phyloP scores from a whole-genome alignment of 352 stramenopile species.

The Blastocystis sp. region DNA sequence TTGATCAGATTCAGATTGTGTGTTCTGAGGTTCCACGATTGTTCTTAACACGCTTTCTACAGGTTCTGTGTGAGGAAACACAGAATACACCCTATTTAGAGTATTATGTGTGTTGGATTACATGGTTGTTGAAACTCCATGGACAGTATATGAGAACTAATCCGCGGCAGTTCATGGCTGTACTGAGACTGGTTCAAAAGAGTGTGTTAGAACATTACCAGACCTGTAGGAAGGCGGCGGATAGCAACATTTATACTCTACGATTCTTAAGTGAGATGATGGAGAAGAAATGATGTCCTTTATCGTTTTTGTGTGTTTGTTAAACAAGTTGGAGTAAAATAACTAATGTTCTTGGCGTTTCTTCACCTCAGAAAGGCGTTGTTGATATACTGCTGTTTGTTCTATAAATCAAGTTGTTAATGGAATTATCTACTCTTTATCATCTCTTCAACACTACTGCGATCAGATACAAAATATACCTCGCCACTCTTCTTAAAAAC shows the following conservation, averaged over 20 bases:
- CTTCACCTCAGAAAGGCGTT: not conserved
- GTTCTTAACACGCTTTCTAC: slow-evolving; percentile 86
- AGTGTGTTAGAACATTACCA: slow-evolving; percentile 78
- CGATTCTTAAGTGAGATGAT: slow-evolving; percentile 25
- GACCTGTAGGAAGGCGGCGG: not conserved
- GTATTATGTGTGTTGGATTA: slow-evolving; percentile 92
- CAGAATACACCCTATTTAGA: slow-evolving; percentile 88
- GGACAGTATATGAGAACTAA: slow-evolving; percentile 79
- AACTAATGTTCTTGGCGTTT: no score
- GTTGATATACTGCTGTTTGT: not conserved
- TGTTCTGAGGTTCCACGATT: slow-evolving; percentile 82
- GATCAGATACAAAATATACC: slow-evolving; percentile 28
- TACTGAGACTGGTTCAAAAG: slow-evolving; percentile 82
- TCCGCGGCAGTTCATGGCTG: slow-evolving; percentile 77
- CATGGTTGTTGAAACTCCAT: slow-evolving; percentile 88
- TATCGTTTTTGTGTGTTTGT: not conserved
- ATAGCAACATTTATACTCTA: slow-evolving; percentile 51
- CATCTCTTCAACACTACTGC: not conserved
- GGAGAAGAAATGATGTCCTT: not conserved
- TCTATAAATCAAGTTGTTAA: not conserved
- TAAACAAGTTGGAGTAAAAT: no score
- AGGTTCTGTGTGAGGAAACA: slow-evolving; percentile 87
- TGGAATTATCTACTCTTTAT: not conserved
- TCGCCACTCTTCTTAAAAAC: slow-evolving; percentile 6
- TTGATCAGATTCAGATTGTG: slow-evolving; percentile 84